Base-by-base conservation (phyloP, 2,329 filamentous ascomycete species). In the Pyrenophora teres region DNA sequence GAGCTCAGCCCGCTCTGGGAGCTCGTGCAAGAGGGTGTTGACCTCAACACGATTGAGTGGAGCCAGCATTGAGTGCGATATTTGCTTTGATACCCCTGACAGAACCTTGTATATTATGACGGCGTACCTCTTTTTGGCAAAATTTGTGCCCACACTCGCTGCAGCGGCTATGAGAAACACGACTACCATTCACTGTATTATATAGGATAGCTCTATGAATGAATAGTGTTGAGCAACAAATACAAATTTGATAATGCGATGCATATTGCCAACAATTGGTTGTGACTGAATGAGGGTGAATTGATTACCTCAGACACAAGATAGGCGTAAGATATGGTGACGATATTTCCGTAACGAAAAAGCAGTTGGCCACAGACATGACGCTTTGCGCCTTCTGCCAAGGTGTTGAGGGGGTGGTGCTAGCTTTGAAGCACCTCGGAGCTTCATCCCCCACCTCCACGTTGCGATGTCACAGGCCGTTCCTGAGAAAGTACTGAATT, bases 1-100 rank as follows among this genome's bases (percentile, higher is more conserved):
- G 94, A 99, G 78, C 80, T 99, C 62, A 97, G 92, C 72, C 94
- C 94, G 33, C 78, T 99, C 50, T 99, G 94, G 94, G 94, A 99
- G 77, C 78, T 99, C 60, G 94, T 99, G 10, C 94, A 99, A 77
- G 94, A 99, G 74, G 94, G 94, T 13, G 85, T 99, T 59, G 94
- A 96, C 71, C 78, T 99, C 63, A 90, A 95, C 76, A 96, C 91
- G 37, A 99, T 99, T 68, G 88, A 99, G 77, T 99, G 94, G 94
- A 96, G 89, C 72, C 92, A 97, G 79, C 94, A 99, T 76, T 97
- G 80, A 83, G 56, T 9, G 39, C 18, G 18, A 15, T 33, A 30
- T 23, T 51, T 40, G 40, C 50, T 54, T 39, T 60, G 52, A 59
- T 58, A 54, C 54, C 57, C 43, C 37, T 45, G 46, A 25, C 18